Base-by-base conservation (phyloP, 2,329 filamentous ascomycete genomes). In the Neonectria hederae region DNA sequence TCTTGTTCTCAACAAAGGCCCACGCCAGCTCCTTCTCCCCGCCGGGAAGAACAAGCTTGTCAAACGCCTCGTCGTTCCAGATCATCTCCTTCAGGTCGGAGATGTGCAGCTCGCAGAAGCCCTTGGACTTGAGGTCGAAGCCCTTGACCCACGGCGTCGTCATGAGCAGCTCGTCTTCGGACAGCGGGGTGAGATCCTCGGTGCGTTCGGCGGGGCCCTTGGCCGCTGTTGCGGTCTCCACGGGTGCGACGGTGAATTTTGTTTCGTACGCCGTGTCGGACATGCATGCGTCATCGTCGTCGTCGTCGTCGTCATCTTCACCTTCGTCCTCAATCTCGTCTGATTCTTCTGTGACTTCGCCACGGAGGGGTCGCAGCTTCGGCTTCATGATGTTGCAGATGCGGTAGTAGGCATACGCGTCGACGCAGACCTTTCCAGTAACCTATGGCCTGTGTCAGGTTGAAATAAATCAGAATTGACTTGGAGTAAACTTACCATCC, bases 1-100 rank as follows among this genome's bases (percentile, higher is more conserved):
- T 70, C 67, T 79, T 79, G 67, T 76, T 77, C 67, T 79, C 76
- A 11, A 80, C 76, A 65, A 81, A 80, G 22, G 71, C 74, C 79
- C 74, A 81, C 38, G 73, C 76, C 49, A 77, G 72, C 52, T 82
- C 72, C 61, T 82, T 83, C 60, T 78, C 76, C 14, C 72, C 72
- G 0, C 72, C 71, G 0, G 77, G 77, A 1, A 81, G 74, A 1
- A 80, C 76, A 2, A 81, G 74, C 35, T 77, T 76, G 0, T 78
- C 73, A 61, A 78, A 80, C 0, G 77, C 76, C 4, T 74, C 68
- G 51, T 78, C 76, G 52, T 79, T 79, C 78, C 78, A 81, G 2
- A 46, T 62, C 9, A 78, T 74, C 8, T 66, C 60, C 38, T 63
- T 48, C 21, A 70, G 40, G 8, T 66, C 57, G 0, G 62, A 53